A percentile compares a stretch with the other conserved stretches of the same genome.
Conservation (phyloP, 192 early-diverging fungal species). For the Powellomyces hirtus region DNA sequence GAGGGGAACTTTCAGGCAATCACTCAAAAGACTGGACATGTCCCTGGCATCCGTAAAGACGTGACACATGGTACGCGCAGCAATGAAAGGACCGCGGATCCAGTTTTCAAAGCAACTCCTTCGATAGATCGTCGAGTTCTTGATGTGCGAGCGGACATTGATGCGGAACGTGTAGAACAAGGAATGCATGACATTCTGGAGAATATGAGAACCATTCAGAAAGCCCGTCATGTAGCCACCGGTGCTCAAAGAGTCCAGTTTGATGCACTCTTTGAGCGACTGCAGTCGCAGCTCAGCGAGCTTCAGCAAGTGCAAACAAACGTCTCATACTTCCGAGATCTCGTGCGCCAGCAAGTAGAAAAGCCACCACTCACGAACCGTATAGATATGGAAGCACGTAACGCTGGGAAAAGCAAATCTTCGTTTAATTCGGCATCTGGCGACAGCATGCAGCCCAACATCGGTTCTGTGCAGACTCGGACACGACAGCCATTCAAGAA, state of each 20-base stretch:
- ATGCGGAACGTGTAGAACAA: slow-evolving; percentile 5
- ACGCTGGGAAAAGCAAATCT: not conserved
- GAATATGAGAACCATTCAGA: slow-evolving; percentile 7
- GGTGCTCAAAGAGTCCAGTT: slow-evolving; percentile 11
- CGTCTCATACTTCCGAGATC: not conserved
- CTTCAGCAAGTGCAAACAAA: slow-evolving; percentile 13
- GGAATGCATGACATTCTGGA: slow-evolving; percentile 11
- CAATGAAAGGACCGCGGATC: no score
- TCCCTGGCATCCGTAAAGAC: no score
- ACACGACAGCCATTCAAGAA: no score
- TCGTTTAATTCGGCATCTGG: not conserved
- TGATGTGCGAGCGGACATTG: not conserved
- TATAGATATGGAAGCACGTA: not conserved
- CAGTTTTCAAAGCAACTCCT: no score
- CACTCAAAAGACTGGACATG: no score
- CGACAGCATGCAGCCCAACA: no score
- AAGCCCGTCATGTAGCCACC: not conserved
- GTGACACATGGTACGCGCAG: no score
- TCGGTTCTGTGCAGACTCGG: no score
- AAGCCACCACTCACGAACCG: not conserved
- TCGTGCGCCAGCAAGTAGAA: not conserved
- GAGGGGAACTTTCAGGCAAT: not conserved
- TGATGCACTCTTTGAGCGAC: slow-evolving; percentile 1
- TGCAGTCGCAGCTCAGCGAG: slow-evolving; percentile 10
- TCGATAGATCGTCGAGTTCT: no score